Evolutionary conservation across 495 filamentous ascomycete genomes (phyloP).

Genomic region (Cladorrhinum samala): DNA sequence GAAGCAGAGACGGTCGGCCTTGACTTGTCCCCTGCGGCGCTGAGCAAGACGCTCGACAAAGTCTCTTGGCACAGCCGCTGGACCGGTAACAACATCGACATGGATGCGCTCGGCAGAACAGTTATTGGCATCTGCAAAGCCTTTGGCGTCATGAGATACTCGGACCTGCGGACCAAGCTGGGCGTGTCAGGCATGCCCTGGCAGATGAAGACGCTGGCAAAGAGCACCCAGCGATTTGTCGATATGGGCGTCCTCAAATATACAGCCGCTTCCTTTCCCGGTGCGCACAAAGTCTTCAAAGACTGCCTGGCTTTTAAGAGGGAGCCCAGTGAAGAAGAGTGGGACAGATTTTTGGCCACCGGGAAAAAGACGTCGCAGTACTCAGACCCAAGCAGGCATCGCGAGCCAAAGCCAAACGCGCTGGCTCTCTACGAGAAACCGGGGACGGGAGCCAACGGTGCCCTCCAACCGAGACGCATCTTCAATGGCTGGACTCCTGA

Average conservation of each 20-base stretch:
- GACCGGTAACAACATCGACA: conserved; percentile 49
- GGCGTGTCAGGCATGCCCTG: conserved; percentile 51
- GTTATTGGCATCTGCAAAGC: conserved; percentile 44
- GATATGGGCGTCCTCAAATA: conserved; percentile 62
- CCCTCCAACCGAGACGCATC: conserved; percentile 22
- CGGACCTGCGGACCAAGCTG: conserved; percentile 59
- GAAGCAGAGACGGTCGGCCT: conserved; percentile 28
- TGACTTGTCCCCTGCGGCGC: conserved; percentile 26
- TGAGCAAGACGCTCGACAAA: conserved; percentile 36
- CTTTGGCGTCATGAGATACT: conserved; percentile 41
- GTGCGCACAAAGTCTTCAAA: conserved; percentile 41
- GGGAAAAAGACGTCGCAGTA: conserved; percentile 34
- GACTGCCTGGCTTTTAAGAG: conserved; percentile 69
- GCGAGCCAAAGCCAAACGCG: conserved; percentile 28
- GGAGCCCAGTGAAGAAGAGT: conserved; percentile 62
- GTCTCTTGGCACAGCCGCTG: conserved; percentile 43
- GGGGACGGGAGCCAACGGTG: conserved; percentile 7
- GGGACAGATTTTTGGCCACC: conserved; percentile 45
- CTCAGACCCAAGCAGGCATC: conserved; percentile 23
- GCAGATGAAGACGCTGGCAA: conserved; percentile 63
- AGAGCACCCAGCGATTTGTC: conserved; percentile 62
- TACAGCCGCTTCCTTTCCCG: conserved; percentile 52
- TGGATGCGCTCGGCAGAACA: conserved; percentile 40
- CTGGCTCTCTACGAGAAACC: conserved; percentile 22
- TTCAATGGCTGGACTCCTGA: conserved; percentile 37